phyloP scores from a whole-genome alignment of 768 basidiomycete species.

The Rhodotorula diobovata region DNA sequence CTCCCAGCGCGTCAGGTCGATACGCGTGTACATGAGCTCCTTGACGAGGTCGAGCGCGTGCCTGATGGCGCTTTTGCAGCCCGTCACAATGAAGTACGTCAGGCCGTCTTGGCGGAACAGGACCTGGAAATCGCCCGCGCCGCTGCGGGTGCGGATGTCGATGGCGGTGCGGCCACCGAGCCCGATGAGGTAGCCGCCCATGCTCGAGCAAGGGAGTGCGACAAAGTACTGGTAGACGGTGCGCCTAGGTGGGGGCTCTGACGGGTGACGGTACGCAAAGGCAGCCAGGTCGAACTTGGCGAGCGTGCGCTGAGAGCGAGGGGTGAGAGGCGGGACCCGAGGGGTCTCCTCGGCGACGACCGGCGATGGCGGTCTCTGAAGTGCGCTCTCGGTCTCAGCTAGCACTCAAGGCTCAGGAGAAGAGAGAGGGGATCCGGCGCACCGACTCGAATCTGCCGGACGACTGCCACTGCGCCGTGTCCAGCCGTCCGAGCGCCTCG shows the following conservation, averaged over 20 bases:
- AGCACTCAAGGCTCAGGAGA: too few relatives aligned
- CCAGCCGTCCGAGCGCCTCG: too few relatives aligned
- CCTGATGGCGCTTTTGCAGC: not conserved
- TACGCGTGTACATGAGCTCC: not conserved
- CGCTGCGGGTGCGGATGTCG: not conserved
- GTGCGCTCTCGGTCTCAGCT: too few relatives aligned
- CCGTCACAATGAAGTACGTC: not conserved
- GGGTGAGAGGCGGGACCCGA: not conserved
- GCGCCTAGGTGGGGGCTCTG: not conserved
- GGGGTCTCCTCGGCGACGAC: not conserved
- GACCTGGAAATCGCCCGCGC: not conserved
- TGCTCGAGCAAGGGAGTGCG: not conserved
- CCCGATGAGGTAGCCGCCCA: not conserved
- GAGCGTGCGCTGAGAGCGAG: not conserved
- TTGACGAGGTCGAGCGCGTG: not conserved
- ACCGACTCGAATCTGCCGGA: too few relatives aligned
- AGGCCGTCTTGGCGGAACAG: not conserved
- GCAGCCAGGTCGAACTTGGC: too few relatives aligned
- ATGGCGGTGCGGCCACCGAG: not conserved
- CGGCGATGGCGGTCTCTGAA: not conserved
- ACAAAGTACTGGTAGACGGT: not conserved
- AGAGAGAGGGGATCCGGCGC: too few relatives aligned
- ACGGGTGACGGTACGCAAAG: not conserved
- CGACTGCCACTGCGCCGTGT: too few relatives aligned
- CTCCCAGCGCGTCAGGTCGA: too few relatives aligned